These are phyloP conservation scores for Kwoniella dendrophila DNA, from an alignment of 768 basidiomycete species.

Conservation along the genomic window DNA sequence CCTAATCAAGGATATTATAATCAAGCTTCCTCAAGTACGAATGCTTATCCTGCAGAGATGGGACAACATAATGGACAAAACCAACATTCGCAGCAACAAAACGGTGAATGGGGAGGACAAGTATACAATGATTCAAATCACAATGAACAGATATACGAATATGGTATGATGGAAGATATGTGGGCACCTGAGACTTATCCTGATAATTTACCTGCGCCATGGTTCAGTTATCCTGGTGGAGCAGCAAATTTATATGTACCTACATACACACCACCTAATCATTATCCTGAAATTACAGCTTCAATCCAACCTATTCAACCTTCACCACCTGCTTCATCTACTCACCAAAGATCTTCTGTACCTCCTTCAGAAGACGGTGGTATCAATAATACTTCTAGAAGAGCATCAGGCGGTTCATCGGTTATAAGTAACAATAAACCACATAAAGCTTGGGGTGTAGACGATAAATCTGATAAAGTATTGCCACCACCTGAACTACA, in stretches of 20 bases:
- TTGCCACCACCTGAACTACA: constrained; percentile 16
- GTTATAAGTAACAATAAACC: constrained; percentile 26
- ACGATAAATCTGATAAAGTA: constrained; percentile 34
- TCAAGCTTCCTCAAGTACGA: neutral
- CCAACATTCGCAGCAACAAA: neutral
- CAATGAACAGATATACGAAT: constrained; percentile 9
- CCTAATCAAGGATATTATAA: neutral
- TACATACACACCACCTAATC: constrained; percentile 26
- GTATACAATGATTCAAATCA: too few species aligned
- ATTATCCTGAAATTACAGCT: constrained; percentile 26
- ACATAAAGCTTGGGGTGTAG: constrained; percentile 56
- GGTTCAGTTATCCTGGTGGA: constrained; percentile 48
- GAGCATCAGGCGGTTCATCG: constrained; percentile 4
- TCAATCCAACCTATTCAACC: constrained; percentile 14
- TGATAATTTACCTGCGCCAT: constrained; percentile 48
- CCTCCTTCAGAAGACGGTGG: neutral
- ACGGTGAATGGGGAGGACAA: neutral
- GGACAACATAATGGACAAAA: neutral
- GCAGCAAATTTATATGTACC: constrained; percentile 45
- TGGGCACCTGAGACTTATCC: constrained; percentile 53
- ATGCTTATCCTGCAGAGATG: neutral
- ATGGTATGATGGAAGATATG: constrained; percentile 31
- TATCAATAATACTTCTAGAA: neutral
- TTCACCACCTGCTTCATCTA: constrained; percentile 10
- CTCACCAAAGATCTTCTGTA: neutral